These are phyloP conservation scores for Mycena vitilis DNA, from an alignment of 768 basidiomycete genomes.

Conservation along the genomic window DNA sequence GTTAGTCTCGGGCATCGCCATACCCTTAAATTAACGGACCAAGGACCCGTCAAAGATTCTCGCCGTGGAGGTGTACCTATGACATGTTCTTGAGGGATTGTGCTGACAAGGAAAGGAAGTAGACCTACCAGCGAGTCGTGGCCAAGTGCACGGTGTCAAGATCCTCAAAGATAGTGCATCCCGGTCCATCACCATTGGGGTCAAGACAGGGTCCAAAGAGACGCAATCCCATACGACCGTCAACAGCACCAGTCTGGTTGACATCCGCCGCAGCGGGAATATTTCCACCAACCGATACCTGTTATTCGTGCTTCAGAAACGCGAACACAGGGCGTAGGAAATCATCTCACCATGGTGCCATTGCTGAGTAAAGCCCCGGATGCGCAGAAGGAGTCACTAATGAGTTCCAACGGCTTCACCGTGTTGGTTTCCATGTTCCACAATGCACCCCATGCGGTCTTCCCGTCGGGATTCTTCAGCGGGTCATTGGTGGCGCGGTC, in stretches of 20 bases:
- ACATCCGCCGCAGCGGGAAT: conserved; percentile 50
- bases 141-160: conserved; percentile 61
- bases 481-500: conserved; percentile 70
- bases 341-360: conserved; percentile 63
- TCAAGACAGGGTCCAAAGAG: conserved; percentile 40
- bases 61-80: conserved; percentile 55
- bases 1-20: background rate
- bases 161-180: conserved; percentile 52
- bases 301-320: background rate
- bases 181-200: conserved; percentile 31
- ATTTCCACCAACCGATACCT: conserved; percentile 63
- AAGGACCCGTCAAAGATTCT: conserved; percentile 57
- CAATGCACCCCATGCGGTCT: conserved; percentile 63
- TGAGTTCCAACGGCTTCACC: conserved; percentile 63
- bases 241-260: conserved; percentile 47
- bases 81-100: background rate
- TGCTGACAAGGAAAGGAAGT: background rate
- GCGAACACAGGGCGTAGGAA: background rate
- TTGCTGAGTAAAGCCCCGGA: conserved; percentile 63
- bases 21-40: conserved; percentile 15
- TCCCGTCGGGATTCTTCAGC: conserved; percentile 52
- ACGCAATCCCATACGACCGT: conserved; percentile 40
- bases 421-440: conserved; percentile 61
- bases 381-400: conserved; percentile 72
- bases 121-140: conserved; percentile 60